These are phyloP conservation scores for Kwoniella botswanensis DNA, from an alignment of 768 basidiomycete species.

Conservation along the genomic window DNA sequence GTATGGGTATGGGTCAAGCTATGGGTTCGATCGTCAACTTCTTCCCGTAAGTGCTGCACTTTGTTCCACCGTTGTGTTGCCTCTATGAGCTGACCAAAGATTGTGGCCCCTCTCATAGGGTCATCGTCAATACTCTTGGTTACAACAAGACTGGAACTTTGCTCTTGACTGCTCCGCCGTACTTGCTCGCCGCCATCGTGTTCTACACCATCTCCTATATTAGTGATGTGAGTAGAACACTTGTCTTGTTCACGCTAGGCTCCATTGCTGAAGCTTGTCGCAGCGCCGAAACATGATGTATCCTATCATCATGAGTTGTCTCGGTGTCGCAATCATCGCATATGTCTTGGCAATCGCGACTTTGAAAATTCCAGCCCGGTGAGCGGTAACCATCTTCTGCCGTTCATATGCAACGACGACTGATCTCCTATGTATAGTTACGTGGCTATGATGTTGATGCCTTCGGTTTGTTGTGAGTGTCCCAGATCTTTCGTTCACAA, in stretches of 20 bases:
- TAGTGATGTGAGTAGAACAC: conserved; percentile 25
- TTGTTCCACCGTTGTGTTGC: neutral
- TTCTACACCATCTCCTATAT: conserved; percentile 30
- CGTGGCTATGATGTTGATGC: conserved; percentile 46
- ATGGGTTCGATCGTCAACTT: conserved; percentile 29
- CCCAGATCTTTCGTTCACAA: neutral
- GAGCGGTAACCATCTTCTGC: neutral
- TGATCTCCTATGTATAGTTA: conserved; percentile 9
- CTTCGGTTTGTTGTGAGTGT: conserved; percentile 26
- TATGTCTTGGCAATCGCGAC: conserved; percentile 45
- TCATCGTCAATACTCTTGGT: conserved; percentile 37
- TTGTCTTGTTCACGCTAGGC: too few relatives aligned
- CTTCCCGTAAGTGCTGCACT: conserved; percentile 12
- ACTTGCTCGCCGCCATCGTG: conserved; percentile 30
- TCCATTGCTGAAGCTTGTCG: neutral
- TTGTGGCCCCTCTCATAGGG: conserved; percentile 1
- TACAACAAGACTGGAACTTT: conserved; percentile 35
- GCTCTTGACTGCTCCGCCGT: conserved; percentile 34
- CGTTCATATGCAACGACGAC: too few relatives aligned
- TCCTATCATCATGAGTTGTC: conserved; percentile 32
- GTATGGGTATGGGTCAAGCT: conserved; percentile 13
- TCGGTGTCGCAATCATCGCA: conserved; percentile 26
- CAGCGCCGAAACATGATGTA: conserved; percentile 35
- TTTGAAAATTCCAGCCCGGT: conserved; percentile 25
- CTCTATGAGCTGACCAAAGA: neutral